Base-by-base conservation (phyloP, 208 protist species). In the Trypanosoma caninum region DNA sequence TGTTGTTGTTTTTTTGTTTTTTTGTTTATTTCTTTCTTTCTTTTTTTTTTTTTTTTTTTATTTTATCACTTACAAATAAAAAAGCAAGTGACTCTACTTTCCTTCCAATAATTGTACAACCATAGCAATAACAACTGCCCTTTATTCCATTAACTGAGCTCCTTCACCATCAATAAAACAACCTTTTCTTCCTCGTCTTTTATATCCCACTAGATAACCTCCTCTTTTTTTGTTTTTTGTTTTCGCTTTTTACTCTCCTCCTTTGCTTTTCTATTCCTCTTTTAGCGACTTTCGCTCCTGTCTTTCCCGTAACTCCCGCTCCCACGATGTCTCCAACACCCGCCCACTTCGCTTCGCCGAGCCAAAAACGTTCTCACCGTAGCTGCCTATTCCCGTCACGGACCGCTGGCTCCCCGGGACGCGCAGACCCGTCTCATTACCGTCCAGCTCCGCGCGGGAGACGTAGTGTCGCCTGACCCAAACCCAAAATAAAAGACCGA, bases 391-490 rank as follows among this genome's bases (percentile, higher is more conserved):
- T 0, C 88, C 88, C 0, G 77, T 84, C 14, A 90, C 56, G 14
- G 80, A 78, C 22, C 69, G 60, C 0, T 37, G 55, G 35, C 46
- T 52, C 16, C 40, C 34, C n/a, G 41, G 20, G 0, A 48, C 45
- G 38, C 52, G 59, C 9, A 77, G 33, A 22, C 76, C 58, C 55
- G 31, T 37, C 47, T 76, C 65, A 16, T 41, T 42, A 1, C 56
- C 50, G n/a, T 40, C 30, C 33, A 91, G 68, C 51, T 94, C 82
- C 44, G 67, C 59, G 28, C 47, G 40, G 40, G 48, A 38, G 14
- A 94, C 73, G 53, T 94, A 92, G 69, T 94, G 88, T 3, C 88
- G 82, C 10, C 83, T 73, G 38, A 94, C 82, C 85, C 88, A 94
- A 16, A 94, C 48, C 85, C 84, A 94, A 66, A 94, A 94, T 31